Conservation (phyloP, 208 protist species). For the Acanthamoeba polyphaga region DNA sequence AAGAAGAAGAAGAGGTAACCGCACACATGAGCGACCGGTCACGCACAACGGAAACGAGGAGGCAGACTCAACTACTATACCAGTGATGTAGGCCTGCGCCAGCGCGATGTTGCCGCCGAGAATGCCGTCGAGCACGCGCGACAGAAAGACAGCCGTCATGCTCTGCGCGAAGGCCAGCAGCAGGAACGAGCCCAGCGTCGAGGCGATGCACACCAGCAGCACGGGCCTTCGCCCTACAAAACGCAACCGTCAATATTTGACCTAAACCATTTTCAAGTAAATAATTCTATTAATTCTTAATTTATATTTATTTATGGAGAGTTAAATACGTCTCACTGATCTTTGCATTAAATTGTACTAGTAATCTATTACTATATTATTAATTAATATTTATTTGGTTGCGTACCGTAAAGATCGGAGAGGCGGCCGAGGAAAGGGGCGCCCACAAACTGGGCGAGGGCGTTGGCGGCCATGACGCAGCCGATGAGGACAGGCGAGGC, state of each 20-base stretch:
- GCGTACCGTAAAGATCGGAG: conserved; percentile 29
- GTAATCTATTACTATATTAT: neutral
- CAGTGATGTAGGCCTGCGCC: conserved; percentile 57
- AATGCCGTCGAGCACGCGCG: conserved; percentile 30
- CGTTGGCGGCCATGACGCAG: conserved; percentile 55
- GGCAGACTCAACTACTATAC: neutral
- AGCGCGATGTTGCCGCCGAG: conserved; percentile 62
- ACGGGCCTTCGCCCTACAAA: neutral
- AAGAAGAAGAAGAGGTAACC: too few species aligned
- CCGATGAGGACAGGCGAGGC: conserved; percentile 54
- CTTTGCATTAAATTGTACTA: too few species aligned
- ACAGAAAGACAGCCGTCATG: conserved; percentile 18
- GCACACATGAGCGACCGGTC: neutral
- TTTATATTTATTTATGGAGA: too few species aligned
- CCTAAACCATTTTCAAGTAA: too few species aligned
- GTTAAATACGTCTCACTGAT: too few species aligned
- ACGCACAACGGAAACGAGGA: neutral
- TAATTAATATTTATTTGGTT: neutral
- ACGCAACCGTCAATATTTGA: neutral
- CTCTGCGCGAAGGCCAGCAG: conserved; percentile 19
- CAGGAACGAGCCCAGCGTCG: conserved; percentile 28
- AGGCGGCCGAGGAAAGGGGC: conserved; percentile 53
- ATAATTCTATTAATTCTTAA: too few species aligned
- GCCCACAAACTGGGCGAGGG: conserved; percentile 36
- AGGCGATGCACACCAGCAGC: conserved; percentile 23